phyloP scores from a whole-genome alignment of 495 filamentous ascomycete species.

The Neurospora sp. region DNA sequence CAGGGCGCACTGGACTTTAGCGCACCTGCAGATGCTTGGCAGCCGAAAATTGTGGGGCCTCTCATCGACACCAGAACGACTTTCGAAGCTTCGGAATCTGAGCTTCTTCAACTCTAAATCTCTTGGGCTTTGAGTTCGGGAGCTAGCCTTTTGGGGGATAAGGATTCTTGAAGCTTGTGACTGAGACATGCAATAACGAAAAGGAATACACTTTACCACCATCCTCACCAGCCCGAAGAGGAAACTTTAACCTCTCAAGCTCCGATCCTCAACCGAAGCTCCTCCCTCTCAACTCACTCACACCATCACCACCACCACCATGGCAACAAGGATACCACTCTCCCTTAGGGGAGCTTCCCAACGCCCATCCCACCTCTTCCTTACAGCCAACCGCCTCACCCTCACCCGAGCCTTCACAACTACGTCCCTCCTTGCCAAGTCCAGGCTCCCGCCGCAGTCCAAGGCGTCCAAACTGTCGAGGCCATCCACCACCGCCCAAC shows the following conservation, averaged over 20 bases:
- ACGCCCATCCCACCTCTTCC: not conserved
- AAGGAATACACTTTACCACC: not conserved
- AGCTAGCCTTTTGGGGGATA: not conserved
- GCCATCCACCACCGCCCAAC: not conserved
- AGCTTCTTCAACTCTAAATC: not conserved
- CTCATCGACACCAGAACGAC: not conserved
- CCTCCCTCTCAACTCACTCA: not conserved
- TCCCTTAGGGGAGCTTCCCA: not conserved
- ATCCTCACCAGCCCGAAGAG: not conserved
- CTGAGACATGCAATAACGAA: not conserved
- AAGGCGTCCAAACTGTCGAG: not conserved
- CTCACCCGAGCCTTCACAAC: conserved; percentile 2
- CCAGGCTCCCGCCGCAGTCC: not conserved
- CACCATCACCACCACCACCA: conserved; percentile 1
- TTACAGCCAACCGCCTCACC: not conserved
- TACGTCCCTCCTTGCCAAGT: conserved; percentile 1
- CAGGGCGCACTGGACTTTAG: not conserved
- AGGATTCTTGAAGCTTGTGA: not conserved
- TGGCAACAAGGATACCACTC: conserved; percentile 7
- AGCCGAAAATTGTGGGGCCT: conserved; percentile 1
- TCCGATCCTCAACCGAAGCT: not conserved
- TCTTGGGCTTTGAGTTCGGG: not conserved
- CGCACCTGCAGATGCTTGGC: not conserved
- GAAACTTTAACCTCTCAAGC: not conserved
- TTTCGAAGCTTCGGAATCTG: not conserved